These are phyloP conservation scores for Diaporthe nobilis DNA, from an alignment of 2,329 filamentous ascomycete species.

Conservation along the genomic window DNA sequence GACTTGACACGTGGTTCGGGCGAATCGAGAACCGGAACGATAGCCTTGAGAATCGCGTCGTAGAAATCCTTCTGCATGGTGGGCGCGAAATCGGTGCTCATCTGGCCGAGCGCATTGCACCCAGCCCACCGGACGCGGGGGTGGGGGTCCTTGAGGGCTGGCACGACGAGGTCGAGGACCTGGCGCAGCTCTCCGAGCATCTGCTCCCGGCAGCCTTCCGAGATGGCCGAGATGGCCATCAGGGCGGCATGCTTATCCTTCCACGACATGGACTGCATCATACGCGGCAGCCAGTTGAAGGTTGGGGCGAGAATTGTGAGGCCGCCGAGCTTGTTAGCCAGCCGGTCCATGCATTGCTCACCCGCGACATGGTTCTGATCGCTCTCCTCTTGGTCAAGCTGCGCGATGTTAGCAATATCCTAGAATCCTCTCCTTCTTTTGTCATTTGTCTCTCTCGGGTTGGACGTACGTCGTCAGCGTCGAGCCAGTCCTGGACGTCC, in stretches of 20 bases:
- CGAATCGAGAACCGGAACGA: constrained; percentile 92
- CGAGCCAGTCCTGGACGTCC: constrained; percentile 93
- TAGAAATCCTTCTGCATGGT: constrained; percentile 99
- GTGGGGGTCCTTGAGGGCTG: constrained; percentile 89
- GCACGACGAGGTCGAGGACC: constrained; percentile 94
- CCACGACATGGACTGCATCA: constrained; percentile 97
- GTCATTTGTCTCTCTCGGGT: background rate
- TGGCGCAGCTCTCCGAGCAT: constrained; percentile 97
- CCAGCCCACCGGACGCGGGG: constrained; percentile 97
- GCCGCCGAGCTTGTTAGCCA: constrained; percentile 98
- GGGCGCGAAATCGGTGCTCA: constrained; percentile 99
- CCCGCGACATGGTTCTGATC: constrained; percentile 98
- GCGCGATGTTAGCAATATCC: constrained; percentile 47
- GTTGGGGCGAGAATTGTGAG: constrained; percentile 91
- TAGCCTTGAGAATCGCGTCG: constrained; percentile 86
- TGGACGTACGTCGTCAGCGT: constrained; percentile 84
- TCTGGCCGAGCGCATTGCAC: constrained; percentile 98
- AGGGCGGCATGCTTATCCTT: constrained; percentile 95
- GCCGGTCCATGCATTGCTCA: constrained; percentile 97
- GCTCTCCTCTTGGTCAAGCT: constrained; percentile 95
- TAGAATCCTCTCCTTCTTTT: background rate
- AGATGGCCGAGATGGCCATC: constrained; percentile 99
- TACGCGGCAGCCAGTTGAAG: constrained; percentile 96
- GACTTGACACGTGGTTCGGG: constrained; percentile 95
- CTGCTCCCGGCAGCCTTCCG: constrained; percentile 93